Percentiles rank a stretch among this genome's conserved stretches.
Conservation (phyloP, 805 yeast species). For the Hyphopichia homilentoma region DNA sequence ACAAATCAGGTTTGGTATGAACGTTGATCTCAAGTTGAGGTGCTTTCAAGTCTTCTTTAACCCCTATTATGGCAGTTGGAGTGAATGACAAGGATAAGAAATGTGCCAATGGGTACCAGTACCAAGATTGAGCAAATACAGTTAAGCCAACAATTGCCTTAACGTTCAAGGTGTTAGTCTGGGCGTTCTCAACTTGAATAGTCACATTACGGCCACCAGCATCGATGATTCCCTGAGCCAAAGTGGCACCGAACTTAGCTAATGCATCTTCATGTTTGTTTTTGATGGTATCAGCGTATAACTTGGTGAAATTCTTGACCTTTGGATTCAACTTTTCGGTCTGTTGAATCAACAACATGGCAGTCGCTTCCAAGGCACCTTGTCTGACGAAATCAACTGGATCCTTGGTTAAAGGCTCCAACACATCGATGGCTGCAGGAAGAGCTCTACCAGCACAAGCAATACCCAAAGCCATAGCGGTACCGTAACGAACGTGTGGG, state of each 20-base stretch:
- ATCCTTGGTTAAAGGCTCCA: slow-evolving; percentile 90
- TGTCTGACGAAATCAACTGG: slow-evolving; percentile 97
- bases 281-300: slow-evolving; percentile 68
- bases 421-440: slow-evolving; percentile 83
- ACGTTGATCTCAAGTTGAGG: slow-evolving; percentile 82
- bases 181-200: slow-evolving; percentile 80
- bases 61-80: slow-evolving; percentile 88
- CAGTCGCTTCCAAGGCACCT: slow-evolving; percentile 89
- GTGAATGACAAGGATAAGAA: slow-evolving; percentile 87
- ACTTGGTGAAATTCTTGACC: slow-evolving; percentile 71
- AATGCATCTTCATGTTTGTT: slow-evolving; percentile 94
- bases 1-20: slow-evolving; percentile 72
- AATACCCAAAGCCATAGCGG: slow-evolving; percentile 95
- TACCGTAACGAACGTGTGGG: slow-evolving; percentile 97
- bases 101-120: slow-evolving; percentile 97
- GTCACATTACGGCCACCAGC: slow-evolving; percentile 99
- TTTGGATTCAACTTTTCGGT: slow-evolving; percentile 80
- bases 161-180: slow-evolving; percentile 85
- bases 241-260: slow-evolving; percentile 95
- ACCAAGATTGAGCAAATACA: slow-evolving; percentile 92
- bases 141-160: slow-evolving; percentile 91
- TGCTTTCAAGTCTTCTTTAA: slow-evolving; percentile 76
- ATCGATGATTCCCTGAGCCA: slow-evolving; percentile 96
- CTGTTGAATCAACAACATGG: slow-evolving; percentile 86
- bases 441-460: slow-evolving; percentile 94